phyloP scores from a whole-genome alignment of 495 filamentous ascomycete genomes.

The Trichoderma asperelloides region DNA sequence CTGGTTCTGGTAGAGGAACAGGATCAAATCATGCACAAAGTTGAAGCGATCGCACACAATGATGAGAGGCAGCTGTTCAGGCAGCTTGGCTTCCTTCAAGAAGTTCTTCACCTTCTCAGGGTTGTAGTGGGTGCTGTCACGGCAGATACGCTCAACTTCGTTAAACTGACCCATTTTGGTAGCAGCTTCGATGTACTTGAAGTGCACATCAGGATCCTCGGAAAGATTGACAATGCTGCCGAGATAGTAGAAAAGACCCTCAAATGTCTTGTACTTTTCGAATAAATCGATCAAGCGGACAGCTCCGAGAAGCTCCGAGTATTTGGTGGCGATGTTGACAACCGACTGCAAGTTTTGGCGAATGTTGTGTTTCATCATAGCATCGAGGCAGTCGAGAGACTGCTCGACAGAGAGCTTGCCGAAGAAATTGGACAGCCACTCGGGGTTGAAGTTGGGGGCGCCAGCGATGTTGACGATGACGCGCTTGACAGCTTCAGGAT shows the following conservation, averaged over 20 bases:
- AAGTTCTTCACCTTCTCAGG: slow-evolving; percentile 99
- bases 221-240: slow-evolving; percentile 96
- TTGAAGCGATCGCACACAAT: slow-evolving; percentile 99
- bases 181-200: slow-evolving; percentile 98
- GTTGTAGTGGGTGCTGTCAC: slow-evolving; percentile 89
- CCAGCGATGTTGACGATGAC: slow-evolving; percentile 69
- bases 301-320: slow-evolving; percentile 92
- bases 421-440: slow-evolving; percentile 90
- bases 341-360: slow-evolving; percentile 93
- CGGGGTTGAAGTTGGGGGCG: slow-evolving; percentile 71
- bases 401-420: slow-evolving; percentile 90
- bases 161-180: slow-evolving; percentile 84
- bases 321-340: slow-evolving; percentile 92
- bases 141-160: slow-evolving; percentile 94
- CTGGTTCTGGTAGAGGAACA: slow-evolving; percentile 98
- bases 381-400: slow-evolving; percentile 85
- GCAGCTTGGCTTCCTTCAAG: slow-evolving; percentile 89
- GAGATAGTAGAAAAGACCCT: slow-evolving; percentile 96
- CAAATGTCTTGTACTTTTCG: slow-evolving; percentile 92
- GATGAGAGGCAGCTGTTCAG: slow-evolving; percentile 90
- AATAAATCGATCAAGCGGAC: slow-evolving; percentile 83
- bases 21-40: slow-evolving; percentile 92
- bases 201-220: slow-evolving; percentile 89
- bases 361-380: slow-evolving; percentile 93
- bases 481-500: slow-evolving; percentile 82